These are phyloP conservation scores for Taphrina pruni DNA, from an alignment of 1,139 yeast genomes.

Conservation along the genomic window DNA sequence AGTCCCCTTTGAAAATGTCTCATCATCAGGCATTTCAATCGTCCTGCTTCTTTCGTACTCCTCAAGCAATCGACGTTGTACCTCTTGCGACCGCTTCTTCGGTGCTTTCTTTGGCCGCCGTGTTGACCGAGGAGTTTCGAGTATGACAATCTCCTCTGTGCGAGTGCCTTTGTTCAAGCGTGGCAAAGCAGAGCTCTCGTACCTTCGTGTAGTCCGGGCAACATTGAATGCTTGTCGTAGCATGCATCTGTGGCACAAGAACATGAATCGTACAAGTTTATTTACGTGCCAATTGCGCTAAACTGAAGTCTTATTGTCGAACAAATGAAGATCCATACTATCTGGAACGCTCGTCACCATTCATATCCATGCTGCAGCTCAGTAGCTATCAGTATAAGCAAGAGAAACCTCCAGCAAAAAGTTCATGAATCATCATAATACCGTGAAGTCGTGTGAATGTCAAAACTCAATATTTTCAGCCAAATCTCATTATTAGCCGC, in stretches of 20 bases:
- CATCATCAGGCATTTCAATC: not conserved
- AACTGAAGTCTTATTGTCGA: not conserved
- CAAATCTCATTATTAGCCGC: not conserved
- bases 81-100: not conserved
- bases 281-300: not conserved
- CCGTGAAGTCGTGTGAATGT: not conserved
- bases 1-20: too few relatives aligned
- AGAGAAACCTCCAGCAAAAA: too few relatives aligned
- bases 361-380: too few relatives aligned
- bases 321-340: too few relatives aligned
- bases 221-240: not conserved
- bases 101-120: slow-evolving; percentile 1
- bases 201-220: not conserved
- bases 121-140: slow-evolving; percentile 16
- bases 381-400: too few relatives aligned
- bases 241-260: slow-evolving; percentile 1
- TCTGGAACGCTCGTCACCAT: too few relatives aligned
- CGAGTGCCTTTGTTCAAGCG: not conserved
- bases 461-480: not conserved
- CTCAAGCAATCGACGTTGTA: slow-evolving; percentile 4
- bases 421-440: not conserved
- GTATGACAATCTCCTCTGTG: slow-evolving; percentile 9
- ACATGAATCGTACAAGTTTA: not conserved
- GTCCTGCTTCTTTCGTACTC: not conserved
- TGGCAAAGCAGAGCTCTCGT: not conserved